Conservation (phyloP, 192 early-diverging fungal species). For the Diversispora epigaea region DNA sequence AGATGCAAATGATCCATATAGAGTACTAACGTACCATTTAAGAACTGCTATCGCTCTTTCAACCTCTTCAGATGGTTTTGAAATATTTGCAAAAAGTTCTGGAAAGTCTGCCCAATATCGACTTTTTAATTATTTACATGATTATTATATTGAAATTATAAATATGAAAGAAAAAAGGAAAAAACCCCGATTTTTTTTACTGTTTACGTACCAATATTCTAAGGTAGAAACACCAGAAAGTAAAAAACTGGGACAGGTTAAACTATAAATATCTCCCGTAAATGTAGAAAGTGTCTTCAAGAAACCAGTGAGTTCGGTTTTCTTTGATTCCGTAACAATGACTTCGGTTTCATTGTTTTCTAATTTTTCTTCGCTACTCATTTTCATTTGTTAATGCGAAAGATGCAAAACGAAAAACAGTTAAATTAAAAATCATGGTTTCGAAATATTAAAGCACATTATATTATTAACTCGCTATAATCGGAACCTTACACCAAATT, state of each 20-base stretch:
- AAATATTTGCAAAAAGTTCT: constrained; percentile 65
- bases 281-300: constrained; percentile 63
- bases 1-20: constrained; percentile 75
- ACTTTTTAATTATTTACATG: constrained; percentile 40
- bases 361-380: no score
- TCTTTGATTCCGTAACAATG: constrained; percentile 13
- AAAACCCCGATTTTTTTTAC: not conserved
- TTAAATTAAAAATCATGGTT: no score
- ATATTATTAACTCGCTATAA: no score
- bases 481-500: no score
- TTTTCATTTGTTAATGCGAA: no score
- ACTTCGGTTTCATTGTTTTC: no score
- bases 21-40: constrained; percentile 77
- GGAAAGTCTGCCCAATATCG: constrained; percentile 63
- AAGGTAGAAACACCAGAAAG: constrained; percentile 74
- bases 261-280: constrained; percentile 76
- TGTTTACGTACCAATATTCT: constrained; percentile 65
- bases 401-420: no score
- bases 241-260: constrained; percentile 80
- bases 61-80: constrained; percentile 54
- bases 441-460: no score
- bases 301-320: constrained; percentile 22
- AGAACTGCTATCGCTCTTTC: constrained; percentile 69
- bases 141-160: not conserved
- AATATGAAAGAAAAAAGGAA: not conserved